Evolutionary conservation across 2,329 filamentous ascomycete species (phyloP), one percentile per base, ranked within the genome.

Genomic region (Arthrinium phaeospermum): DNA sequence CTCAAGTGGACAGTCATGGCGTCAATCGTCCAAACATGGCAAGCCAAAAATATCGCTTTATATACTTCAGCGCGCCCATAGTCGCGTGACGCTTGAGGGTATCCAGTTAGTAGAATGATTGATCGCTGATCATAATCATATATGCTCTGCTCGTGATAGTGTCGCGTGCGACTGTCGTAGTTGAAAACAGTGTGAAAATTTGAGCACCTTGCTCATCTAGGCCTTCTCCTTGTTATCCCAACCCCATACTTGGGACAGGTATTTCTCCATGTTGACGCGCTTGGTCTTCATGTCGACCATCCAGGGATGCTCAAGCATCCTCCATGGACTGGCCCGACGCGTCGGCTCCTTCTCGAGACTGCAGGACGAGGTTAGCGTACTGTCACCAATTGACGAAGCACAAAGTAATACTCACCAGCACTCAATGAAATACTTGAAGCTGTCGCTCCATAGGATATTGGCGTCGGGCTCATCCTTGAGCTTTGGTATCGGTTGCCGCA

Each of bases 351-450:
- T 99, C 83, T 99, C 96, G 72, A 99, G 89, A 85, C 96, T 98
- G 75, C 70, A 27, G 51, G 8, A 73, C 71, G 70, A 34, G 19
- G 71, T 77, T 69, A 75, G 69, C 45, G 47, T 67, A 44, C 4
- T 49, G 8, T 5, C 80, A 77, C 68, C 75, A 30, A 41, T 24
- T 2, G 47, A 64, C 44, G 45, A 51, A 3, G 51, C 16, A 19
- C 47, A 12, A 37, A 34, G 7, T n/a, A 10, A 30, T 71, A 91
- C 94, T 81, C 90, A 98, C 96, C 96, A 98, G 90, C 95, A 98
- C 85, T 98, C 95, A 78, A 99, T 98, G 79, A 99, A 99, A 82
- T 98, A 98, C 83, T 99, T 99, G 85, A 99, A 98, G 80, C 94
- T 97, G 77, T 97, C 94, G 77, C 94, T 97, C 96, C 96, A 99